Evolutionary conservation across 306 rosid species (phyloP).

Genomic region (Fagus sylvatica): DNA sequence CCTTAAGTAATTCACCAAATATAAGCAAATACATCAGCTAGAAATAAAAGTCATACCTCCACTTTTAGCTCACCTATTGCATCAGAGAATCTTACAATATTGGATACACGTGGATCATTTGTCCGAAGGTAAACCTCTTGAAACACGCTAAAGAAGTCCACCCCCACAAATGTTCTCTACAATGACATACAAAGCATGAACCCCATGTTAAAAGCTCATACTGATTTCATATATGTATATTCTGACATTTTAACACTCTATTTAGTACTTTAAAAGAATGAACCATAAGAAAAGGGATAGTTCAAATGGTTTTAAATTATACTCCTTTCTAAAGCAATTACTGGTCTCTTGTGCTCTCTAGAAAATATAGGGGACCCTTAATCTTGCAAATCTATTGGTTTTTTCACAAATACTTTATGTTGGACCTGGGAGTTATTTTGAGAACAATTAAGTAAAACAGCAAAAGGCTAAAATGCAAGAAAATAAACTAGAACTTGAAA

Average conservation of each 20-base stretch:
- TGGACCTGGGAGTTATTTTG: too few relatives aligned
- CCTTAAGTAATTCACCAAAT: background rate
- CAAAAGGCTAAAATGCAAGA: background rate
- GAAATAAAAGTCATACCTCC: slow-evolving; percentile 55
- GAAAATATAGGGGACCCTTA: too few relatives aligned
- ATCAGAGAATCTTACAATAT: slow-evolving; percentile 85
- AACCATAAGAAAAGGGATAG: background rate
- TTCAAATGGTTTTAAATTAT: background rate
- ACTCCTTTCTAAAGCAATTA: background rate
- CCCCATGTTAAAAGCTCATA: too few relatives aligned
- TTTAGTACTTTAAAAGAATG: background rate
- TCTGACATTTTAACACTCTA: background rate
- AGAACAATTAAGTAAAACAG: too few relatives aligned
- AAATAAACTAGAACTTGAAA: background rate
- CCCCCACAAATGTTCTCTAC: slow-evolving; percentile 97
- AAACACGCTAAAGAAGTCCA: slow-evolving; percentile 77
- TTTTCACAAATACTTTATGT: too few relatives aligned
- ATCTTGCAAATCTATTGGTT: too few relatives aligned
- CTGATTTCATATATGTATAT: background rate
- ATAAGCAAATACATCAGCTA: background rate
- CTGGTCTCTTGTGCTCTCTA: too few relatives aligned
- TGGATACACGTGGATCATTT: slow-evolving; percentile 81
- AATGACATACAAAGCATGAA: slow-evolving; percentile 26
- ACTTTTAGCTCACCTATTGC: slow-evolving; percentile 96
- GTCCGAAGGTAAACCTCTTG: slow-evolving; percentile 88